Evolutionary conservation across 345 rosid species (phyloP).

Genomic region (Anastatica hierochuntica): DNA sequence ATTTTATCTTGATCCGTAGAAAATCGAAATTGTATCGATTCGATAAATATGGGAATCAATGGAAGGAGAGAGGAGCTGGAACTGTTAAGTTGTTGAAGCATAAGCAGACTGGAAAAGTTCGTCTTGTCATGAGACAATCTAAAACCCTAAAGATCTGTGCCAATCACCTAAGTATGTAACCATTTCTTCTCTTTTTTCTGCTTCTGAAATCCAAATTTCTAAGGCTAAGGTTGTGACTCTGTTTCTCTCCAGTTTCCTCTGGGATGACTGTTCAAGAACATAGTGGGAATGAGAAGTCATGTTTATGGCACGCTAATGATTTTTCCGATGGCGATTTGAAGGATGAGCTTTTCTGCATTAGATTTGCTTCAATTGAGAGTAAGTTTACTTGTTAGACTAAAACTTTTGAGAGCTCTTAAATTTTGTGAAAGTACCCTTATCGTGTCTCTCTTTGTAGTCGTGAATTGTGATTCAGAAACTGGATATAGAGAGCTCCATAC

Average conservation of each 20-base stretch:
- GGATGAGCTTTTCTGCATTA: slow-evolving; percentile 70
- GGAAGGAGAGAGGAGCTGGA: no score
- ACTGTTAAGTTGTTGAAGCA: slow-evolving; percentile 79
- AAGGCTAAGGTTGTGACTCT: background rate
- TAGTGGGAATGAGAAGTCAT: slow-evolving; percentile 60
- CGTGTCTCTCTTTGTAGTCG: background rate
- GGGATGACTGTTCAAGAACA: slow-evolving; percentile 56
- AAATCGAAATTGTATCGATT: slow-evolving; percentile 79
- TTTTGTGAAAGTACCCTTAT: background rate
- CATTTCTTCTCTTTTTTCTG: background rate
- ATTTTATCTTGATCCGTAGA: slow-evolving; percentile 24
- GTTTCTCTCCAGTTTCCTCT: slow-evolving; percentile 33
- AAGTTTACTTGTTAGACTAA: no score
- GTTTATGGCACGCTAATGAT: slow-evolving; percentile 62
- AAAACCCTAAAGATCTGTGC: slow-evolving; percentile 98
- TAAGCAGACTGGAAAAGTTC: slow-evolving; percentile 55
- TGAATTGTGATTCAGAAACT: background rate
- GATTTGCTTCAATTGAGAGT: slow-evolving; percentile 64
- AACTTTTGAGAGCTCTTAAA: no score
- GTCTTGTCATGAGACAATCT: slow-evolving; percentile 84
- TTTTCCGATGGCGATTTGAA: slow-evolving; percentile 63
- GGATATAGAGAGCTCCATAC: background rate
- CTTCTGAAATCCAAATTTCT: background rate
- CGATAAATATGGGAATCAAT: slow-evolving; percentile 72
- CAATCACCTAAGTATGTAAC: slow-evolving; percentile 70